Conservation (phyloP, 345 rosid species). For the Nephelium lappaceum region DNA sequence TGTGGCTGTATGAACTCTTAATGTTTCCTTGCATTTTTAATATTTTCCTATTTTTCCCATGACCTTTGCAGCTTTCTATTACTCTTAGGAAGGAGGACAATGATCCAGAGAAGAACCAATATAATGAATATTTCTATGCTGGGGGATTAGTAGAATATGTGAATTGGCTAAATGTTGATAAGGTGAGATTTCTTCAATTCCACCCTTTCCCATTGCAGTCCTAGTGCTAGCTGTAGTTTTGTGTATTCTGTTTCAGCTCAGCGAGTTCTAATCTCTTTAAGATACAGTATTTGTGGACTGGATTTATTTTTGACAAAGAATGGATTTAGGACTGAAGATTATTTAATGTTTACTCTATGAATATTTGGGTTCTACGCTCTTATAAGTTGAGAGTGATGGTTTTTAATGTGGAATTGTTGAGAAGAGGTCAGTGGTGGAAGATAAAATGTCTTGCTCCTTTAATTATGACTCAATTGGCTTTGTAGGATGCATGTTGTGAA, state of each 20-base stretch:
- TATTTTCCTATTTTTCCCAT: constrained; percentile 15
- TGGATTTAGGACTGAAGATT: background rate
- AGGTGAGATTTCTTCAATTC: constrained; percentile 47
- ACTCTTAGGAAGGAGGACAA: constrained; percentile 57
- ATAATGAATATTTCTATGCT: constrained; percentile 68
- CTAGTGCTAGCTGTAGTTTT: background rate
- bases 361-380: background rate
- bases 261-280: constrained; percentile 7
- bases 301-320: background rate
- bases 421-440: background rate
- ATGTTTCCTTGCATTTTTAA: constrained; percentile 7
- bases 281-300: background rate
- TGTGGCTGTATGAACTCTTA: constrained; percentile 13
- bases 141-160: constrained; percentile 96
- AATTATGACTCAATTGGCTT: background rate
- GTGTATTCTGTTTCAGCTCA: background rate
- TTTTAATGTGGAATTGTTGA: background rate
- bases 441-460: background rate
- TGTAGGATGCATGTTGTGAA: constrained; percentile 1
- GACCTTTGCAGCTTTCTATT: constrained; percentile 68
- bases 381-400: too few species aligned
- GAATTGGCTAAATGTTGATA: constrained; percentile 85
- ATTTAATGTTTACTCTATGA: background rate
- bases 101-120: constrained; percentile 63
- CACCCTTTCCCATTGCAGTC: background rate